These are phyloP conservation scores for Collybia mongolica DNA, from an alignment of 768 basidiomycete species.

Conservation along the genomic window DNA sequence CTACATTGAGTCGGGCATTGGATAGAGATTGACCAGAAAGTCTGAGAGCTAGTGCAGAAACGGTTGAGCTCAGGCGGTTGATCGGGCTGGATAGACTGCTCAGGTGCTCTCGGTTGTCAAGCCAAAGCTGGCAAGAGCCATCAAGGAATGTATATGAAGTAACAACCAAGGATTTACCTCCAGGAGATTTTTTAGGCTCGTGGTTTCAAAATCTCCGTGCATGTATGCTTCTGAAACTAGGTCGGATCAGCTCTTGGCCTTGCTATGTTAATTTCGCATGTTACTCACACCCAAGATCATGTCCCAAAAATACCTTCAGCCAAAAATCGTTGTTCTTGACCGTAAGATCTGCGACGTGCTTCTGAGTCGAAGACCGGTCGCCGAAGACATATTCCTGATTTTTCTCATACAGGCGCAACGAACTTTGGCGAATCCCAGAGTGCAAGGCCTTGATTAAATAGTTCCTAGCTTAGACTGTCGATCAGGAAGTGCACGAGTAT, in stretches of 20 bases:
- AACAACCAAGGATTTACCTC: background rate
- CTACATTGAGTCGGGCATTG: constrained; percentile 1
- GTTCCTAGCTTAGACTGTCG: background rate
- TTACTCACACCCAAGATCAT: constrained; percentile 1
- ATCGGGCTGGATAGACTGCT: background rate
- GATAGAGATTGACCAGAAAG: background rate
- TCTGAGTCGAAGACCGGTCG: background rate
- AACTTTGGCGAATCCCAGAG: background rate
- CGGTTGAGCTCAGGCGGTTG: constrained; percentile 1
- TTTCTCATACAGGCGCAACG: background rate
- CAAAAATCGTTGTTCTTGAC: constrained; percentile 2
- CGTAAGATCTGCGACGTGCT: background rate
- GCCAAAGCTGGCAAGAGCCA: background rate
- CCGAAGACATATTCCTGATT: background rate
- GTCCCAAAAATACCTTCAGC: background rate
- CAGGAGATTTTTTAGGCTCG: constrained; percentile 1
- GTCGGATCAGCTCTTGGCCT: background rate
- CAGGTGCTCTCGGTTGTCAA: constrained; percentile 1
- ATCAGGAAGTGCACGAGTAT: background rate
- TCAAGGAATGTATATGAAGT: background rate
- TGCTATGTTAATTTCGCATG: no score
- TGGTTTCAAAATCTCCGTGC: constrained; percentile 3
- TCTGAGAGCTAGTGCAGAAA: constrained; percentile 1
- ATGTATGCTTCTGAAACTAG: constrained; percentile 3
- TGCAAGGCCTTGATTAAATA: background rate